Percentiles rank a stretch among this genome's conserved stretches.
phyloP scores from a whole-genome alignment of 2,329 filamentous ascomycete genomes.

The Byssochlamys sp. region DNA sequence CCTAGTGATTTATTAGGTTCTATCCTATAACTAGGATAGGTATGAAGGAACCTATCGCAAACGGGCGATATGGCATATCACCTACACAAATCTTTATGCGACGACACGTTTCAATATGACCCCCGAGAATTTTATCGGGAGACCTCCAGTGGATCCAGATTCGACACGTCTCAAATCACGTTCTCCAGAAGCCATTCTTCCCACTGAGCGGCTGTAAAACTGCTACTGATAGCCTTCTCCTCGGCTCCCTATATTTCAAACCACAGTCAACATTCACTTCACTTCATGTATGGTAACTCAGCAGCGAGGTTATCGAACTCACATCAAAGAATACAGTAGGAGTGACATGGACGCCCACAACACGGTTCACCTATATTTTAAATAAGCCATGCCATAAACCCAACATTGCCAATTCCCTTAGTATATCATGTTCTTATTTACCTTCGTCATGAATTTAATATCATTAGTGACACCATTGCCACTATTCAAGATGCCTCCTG shows the following conservation, averaged over 20 bases:
- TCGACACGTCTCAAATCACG: conserved; percentile 35
- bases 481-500: conserved; percentile 60
- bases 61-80: no score
- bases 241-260: conserved; percentile 49
- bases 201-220: conserved; percentile 75
- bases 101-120: not conserved
- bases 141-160: not conserved
- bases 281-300: conserved; percentile 1
- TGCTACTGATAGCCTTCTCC: conserved; percentile 65
- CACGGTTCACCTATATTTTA: conserved; percentile 44
- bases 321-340: conserved; percentile 82
- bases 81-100: no score
- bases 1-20: no score
- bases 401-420: not conserved
- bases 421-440: conserved; percentile 21
- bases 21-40: no score
- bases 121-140: not conserved
- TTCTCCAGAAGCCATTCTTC: conserved; percentile 68
- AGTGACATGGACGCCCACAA: conserved; percentile 78
- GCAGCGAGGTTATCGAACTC: conserved; percentile 9
- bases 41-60: no score
- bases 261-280: conserved; percentile 13
- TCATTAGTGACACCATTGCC: conserved; percentile 80
- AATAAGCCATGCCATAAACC: conserved; percentile 9
- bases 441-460: conserved; percentile 74